A percentile compares a stretch with the other conserved stretches of the same genome.
phyloP scores from a whole-genome alignment of 2,329 filamentous ascomycete species.

The Curvularia sp. region DNA sequence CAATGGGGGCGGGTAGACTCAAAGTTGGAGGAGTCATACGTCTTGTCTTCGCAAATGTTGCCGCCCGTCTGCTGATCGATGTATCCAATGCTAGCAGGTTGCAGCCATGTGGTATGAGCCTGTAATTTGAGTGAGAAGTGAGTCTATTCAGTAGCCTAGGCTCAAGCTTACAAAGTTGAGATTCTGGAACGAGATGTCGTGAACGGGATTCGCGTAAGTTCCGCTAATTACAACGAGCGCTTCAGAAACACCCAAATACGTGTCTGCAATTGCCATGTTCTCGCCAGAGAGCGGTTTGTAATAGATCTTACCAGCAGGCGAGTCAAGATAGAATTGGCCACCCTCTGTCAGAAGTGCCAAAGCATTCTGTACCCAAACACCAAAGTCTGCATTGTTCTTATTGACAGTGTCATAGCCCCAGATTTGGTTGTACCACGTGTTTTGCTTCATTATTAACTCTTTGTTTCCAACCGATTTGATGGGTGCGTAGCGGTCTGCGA shows the following conservation, averaged over 20 bases:
- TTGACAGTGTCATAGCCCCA: conserved; percentile 24
- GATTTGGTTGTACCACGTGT: conserved; percentile 23
- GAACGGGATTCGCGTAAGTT: conserved; percentile 21
- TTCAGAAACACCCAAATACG: conserved; percentile 20
- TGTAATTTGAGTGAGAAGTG: conserved; percentile 10
- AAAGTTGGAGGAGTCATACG: conserved; percentile 22
- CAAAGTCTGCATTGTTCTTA: conserved; percentile 24
- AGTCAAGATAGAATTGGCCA: conserved; percentile 24
- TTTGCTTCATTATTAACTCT: conserved; percentile 23
- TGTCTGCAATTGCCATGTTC: conserved; percentile 19
- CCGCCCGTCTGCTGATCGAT: conserved; percentile 25
- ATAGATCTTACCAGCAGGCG: conserved; percentile 22
- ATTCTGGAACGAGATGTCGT: conserved; percentile 20
- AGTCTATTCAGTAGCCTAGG: not conserved
- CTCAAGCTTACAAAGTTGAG: conserved; percentile 20
- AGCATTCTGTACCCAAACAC: conserved; percentile 27
- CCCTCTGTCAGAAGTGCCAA: conserved; percentile 23
- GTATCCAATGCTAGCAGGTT: conserved; percentile 18
- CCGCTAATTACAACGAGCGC: conserved; percentile 21
- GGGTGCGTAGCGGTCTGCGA: conserved; percentile 23
- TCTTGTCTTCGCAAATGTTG: conserved; percentile 25
- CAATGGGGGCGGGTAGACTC: conserved; percentile 22
- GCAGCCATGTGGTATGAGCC: conserved; percentile 24
- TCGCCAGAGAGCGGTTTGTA: conserved; percentile 24
- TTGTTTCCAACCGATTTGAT: conserved; percentile 18